Base-by-base conservation (phyloP, 495 filamentous ascomycete species). In the Annulohypoxylon stygium region DNA sequence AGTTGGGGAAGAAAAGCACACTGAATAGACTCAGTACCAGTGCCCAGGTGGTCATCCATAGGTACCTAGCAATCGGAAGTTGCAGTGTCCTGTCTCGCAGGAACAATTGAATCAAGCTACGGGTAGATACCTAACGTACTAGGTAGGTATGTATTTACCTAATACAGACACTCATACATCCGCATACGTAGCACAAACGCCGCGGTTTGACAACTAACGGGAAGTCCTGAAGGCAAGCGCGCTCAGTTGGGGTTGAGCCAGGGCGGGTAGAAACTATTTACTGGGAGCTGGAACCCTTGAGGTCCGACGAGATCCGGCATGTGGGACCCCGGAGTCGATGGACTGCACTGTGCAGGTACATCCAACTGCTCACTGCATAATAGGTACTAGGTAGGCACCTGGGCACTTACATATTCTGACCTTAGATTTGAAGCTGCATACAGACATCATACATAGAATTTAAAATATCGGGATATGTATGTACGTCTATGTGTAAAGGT, bases 241-340 rank as follows among this genome's bases (percentile, higher is more conserved):
- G 55, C 25, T 43, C 37, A 43, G 25, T 60, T 61, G 33, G 54
- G 33, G 50, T 45, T 26, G 20, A 20, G 58, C 48, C 20, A 23
- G 20, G 20, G 20, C 20, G 20, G 20, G 20, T 23, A 23, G 20
- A 23, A 23, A 23, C 20, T 23, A 23, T 23, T 23, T 23, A 23
- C 20, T 23, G 20, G 20, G 20, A 23, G 20, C 20, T 23, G 20
- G 20, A 23, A 23, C 20, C 20, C 20, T 23, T 23, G 20, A 47
- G 25, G 58, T 63, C 50, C 61, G 39, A 47, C 51, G 45, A 70
- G 68, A 70, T 70, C 61, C 36, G 45, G 37, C 33, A 57, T 70
- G 50, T 62, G 48, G 66, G n/a, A 53, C 37, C 61, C 25, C 16
- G 43, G 39, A 43, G 16, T 57, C 34, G n/a, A 53, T 34, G 37